Percentiles rank a stretch among this genome's conserved stretches.
Conservation (phyloP, 768 basidiomycete species). For the Pisolithus albus region DNA sequence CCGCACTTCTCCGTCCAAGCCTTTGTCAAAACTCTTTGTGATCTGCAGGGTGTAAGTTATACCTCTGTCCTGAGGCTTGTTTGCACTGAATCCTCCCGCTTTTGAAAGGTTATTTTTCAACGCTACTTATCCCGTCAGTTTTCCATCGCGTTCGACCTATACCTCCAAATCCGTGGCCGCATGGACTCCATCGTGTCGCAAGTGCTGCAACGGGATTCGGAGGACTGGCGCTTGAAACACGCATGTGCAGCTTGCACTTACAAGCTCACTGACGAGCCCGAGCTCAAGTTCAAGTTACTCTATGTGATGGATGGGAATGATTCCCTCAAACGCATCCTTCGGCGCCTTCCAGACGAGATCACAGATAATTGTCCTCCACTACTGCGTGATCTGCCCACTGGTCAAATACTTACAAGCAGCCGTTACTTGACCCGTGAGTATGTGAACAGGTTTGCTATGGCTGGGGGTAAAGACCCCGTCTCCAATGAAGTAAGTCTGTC, state of each 20-base stretch:
- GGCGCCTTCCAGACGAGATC: too few species aligned
- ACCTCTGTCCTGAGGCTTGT: background rate
- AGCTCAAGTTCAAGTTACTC: conserved; percentile 3
- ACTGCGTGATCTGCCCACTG: too few species aligned
- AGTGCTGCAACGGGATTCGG: background rate
- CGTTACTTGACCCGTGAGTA: background rate
- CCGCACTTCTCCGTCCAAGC: conserved; percentile 18
- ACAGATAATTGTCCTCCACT: too few species aligned
- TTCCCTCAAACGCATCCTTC: background rate
- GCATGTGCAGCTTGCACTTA: conserved; percentile 8
- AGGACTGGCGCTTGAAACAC: conserved; percentile 10
- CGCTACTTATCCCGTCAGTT: conserved; percentile 15
- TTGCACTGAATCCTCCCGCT: too few species aligned
- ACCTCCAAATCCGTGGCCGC: conserved; percentile 14
- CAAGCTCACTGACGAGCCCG: background rate
- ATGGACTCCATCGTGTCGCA: too few species aligned
- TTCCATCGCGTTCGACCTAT: conserved; percentile 19
- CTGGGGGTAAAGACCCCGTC: too few species aligned
- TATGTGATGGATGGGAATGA: conserved; percentile 9
- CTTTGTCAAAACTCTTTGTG: conserved; percentile 13
- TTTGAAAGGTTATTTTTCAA: conserved; percentile 3
- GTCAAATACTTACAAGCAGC: too few species aligned
- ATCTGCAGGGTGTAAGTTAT: conserved; percentile 10
- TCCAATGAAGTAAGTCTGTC: too few species aligned
- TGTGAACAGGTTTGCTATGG: background rate